phyloP scores from a whole-genome alignment of 2,329 filamentous ascomycete genomes.

The Fusarium phyllophilum region DNA sequence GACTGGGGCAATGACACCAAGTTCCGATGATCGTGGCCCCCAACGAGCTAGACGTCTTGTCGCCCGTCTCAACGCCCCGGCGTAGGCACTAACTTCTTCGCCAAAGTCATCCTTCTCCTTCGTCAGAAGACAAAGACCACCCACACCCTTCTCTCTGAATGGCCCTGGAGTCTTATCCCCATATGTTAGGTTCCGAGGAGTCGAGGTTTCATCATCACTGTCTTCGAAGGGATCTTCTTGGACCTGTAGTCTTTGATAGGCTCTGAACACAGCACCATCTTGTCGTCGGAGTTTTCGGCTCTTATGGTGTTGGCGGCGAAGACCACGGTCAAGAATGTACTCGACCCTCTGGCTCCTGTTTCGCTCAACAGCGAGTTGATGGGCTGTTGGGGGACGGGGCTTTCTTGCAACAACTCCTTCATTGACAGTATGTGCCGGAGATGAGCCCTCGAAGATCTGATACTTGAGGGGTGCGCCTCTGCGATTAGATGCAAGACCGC shows the following conservation, averaged over 20 bases:
- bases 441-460: slow-evolving; percentile 69
- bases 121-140: slow-evolving; percentile 70
- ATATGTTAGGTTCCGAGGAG: slow-evolving; percentile 47
- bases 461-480: slow-evolving; percentile 65
- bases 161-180: slow-evolving; percentile 46
- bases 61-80: slow-evolving; percentile 71
- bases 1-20: slow-evolving; percentile 58
- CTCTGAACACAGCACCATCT: slow-evolving; percentile 74
- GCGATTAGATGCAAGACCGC: slow-evolving; percentile 46
- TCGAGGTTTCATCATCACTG: slow-evolving; percentile 67
- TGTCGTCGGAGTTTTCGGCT: slow-evolving; percentile 69
- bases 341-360: slow-evolving; percentile 84
- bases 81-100: slow-evolving; percentile 75
- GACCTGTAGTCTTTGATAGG: slow-evolving; percentile 70
- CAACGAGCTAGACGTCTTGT: slow-evolving; percentile 76
- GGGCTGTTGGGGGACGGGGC: slow-evolving; percentile 79
- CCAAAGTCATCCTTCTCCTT: slow-evolving; percentile 78
- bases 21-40: slow-evolving; percentile 59
- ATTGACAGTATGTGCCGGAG: slow-evolving; percentile 64
- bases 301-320: slow-evolving; percentile 72
- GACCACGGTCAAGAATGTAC: slow-evolving; percentile 79
- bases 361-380: slow-evolving; percentile 82
- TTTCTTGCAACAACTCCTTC: slow-evolving; percentile 69
- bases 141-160: slow-evolving; percentile 68
- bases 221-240: slow-evolving; percentile 68